Conservation (phyloP, 1,139 yeast genomes). For the Pichia sp. region DNA sequence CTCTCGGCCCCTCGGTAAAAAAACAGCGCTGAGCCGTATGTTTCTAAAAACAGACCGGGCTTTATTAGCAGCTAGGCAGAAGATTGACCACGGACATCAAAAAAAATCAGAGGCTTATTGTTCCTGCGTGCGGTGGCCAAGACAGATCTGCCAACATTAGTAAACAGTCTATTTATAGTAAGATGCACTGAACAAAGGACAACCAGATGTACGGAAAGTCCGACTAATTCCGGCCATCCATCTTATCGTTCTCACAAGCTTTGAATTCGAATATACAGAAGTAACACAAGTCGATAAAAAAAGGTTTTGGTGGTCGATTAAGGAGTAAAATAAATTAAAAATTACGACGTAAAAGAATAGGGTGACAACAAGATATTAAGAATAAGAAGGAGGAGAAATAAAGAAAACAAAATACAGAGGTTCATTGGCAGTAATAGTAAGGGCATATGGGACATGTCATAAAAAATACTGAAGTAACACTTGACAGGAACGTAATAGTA, state of each 20-base stretch:
- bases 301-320: not conserved
- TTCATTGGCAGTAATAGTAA: not conserved
- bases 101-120: too few relatives aligned
- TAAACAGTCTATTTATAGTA: too few relatives aligned
- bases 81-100: too few relatives aligned
- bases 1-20: too few relatives aligned
- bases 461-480: not conserved
- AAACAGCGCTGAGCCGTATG: too few relatives aligned
- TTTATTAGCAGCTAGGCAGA: too few relatives aligned
- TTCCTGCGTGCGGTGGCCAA: too few relatives aligned
- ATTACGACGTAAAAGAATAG: not conserved
- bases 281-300: not conserved
- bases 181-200: too few relatives aligned
- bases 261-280: not conserved
- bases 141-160: too few relatives aligned
- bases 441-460: not conserved
- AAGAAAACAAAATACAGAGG: not conserved
- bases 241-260: not conserved
- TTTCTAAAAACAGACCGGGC: too few relatives aligned
- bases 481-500: not conserved
- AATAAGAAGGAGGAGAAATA: not conserved
- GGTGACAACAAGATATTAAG: slow-evolving; percentile 1
- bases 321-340: not conserved
- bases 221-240: too few relatives aligned
- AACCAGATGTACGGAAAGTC: too few relatives aligned